Conservation (phyloP, 176 grass and related monocot genomes). For the Secale cereale region DNA sequence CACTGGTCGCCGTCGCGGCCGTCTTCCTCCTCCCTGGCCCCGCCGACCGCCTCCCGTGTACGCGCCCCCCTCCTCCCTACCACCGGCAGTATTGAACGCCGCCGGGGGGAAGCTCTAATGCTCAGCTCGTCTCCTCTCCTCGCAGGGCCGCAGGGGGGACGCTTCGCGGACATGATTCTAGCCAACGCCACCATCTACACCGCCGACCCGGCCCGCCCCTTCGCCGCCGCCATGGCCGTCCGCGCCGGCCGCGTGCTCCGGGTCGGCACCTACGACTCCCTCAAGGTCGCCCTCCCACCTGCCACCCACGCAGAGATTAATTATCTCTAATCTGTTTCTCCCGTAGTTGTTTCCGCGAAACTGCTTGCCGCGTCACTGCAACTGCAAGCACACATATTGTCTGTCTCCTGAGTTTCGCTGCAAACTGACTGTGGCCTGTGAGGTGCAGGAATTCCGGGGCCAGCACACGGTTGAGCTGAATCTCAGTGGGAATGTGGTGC, state of each 20-base stretch:
- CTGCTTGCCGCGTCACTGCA: neutral
- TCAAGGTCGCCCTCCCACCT: constrained; percentile 28
- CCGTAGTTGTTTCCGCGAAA: neutral
- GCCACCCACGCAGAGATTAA: too few relatives aligned
- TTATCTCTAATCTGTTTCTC: neutral
- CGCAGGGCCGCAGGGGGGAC: constrained; percentile 30
- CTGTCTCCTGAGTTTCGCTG: neutral
- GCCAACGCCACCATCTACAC: constrained; percentile 97
- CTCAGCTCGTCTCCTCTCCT: constrained; percentile 27
- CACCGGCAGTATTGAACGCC: neutral
- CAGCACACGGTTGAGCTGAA: constrained; percentile 40
- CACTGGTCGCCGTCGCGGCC: constrained; percentile 19
- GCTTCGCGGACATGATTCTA: constrained; percentile 71
- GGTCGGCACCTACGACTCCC: constrained; percentile 63
- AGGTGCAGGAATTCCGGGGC: constrained; percentile 59
- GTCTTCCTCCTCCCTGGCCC: constrained; percentile 12
- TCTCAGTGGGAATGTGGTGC: constrained; percentile 76
- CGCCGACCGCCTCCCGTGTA: constrained; percentile 25
- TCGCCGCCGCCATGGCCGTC: constrained; percentile 77
- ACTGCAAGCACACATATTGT: neutral
- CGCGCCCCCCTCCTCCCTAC: neutral
- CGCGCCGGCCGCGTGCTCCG: constrained; percentile 62
- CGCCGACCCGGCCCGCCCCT: constrained; percentile 62
- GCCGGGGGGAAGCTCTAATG: neutral
- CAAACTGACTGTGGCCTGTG: neutral